These are phyloP conservation scores for Paramecium tetraurelia DNA, from an alignment of 73 alveolate genomes.

Conservation along the genomic window DNA sequence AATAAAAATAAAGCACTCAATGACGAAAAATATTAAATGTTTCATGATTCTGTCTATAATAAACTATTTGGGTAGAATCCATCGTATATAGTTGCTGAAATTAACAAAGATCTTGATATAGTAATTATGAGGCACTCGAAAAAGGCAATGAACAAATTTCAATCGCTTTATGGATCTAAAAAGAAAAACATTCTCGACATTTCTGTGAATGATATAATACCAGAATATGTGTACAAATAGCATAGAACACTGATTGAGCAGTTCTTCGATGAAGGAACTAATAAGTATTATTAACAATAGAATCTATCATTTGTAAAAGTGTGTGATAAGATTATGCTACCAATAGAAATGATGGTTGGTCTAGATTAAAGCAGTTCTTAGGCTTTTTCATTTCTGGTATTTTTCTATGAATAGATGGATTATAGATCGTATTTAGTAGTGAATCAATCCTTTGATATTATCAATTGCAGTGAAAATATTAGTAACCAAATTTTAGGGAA, in stretches of 20 bases:
- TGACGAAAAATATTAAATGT: background rate
- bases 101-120: background rate
- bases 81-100: background rate
- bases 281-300: slow-evolving; percentile 6
- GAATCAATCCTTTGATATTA: background rate
- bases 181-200: background rate
- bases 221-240: background rate
- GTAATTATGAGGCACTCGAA: background rate
- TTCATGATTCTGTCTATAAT: background rate
- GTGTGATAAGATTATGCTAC: background rate
- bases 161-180: background rate
- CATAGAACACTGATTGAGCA: background rate
- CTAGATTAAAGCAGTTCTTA: background rate
- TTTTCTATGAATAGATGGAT: slow-evolving; percentile 6
- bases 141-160: background rate
- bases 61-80: background rate
- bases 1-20: background rate
- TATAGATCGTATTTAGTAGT: background rate
- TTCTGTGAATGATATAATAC: background rate
- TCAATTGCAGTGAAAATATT: background rate
- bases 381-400: background rate
- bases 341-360: slow-evolving; percentile 19
- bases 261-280: slow-evolving; percentile 20
- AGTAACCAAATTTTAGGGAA: background rate
- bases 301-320: background rate